Evolutionary conservation across 2,329 filamentous ascomycete species (phyloP).

Genomic region (Ceratocystis alfenasii): DNA sequence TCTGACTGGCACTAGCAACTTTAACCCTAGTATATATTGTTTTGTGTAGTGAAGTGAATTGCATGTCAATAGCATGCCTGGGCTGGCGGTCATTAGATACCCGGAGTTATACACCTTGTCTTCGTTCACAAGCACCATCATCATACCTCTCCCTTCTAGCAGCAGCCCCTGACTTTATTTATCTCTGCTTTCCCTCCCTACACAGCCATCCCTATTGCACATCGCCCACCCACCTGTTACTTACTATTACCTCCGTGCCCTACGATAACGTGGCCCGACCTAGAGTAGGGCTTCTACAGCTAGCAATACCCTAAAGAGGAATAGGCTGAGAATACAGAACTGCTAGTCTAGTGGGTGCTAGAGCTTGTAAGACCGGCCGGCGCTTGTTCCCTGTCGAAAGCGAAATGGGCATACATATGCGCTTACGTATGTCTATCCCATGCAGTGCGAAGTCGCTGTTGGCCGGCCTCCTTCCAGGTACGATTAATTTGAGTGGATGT

Average conservation of each 20-base stretch:
- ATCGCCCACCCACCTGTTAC: not conserved
- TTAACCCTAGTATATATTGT: not conserved
- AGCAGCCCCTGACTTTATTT: not conserved
- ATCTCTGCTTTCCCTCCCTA: not conserved
- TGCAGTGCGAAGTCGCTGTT: not conserved
- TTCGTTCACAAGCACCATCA: not conserved
- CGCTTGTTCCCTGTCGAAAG: not conserved
- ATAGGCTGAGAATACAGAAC: not conserved
- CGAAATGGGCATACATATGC: not conserved
- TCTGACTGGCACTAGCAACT: too few species aligned
- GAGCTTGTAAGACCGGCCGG: not conserved
- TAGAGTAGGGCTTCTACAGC: not conserved
- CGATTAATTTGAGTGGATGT: too few species aligned
- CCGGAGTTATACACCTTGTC: not conserved
- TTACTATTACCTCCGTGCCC: not conserved
- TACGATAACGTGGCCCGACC: not conserved
- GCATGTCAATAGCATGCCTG: not conserved
- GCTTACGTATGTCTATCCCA: conserved; percentile 5
- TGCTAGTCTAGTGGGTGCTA: not conserved
- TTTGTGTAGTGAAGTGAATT: not conserved
- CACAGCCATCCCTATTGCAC: not conserved
- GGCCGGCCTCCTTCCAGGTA: not conserved
- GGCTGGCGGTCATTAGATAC: not conserved
- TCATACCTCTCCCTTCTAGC: not conserved
- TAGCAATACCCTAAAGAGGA: not conserved